These are phyloP conservation scores for Didymella exigua DNA, from an alignment of 2,329 filamentous ascomycete species.

Conservation along the genomic window DNA sequence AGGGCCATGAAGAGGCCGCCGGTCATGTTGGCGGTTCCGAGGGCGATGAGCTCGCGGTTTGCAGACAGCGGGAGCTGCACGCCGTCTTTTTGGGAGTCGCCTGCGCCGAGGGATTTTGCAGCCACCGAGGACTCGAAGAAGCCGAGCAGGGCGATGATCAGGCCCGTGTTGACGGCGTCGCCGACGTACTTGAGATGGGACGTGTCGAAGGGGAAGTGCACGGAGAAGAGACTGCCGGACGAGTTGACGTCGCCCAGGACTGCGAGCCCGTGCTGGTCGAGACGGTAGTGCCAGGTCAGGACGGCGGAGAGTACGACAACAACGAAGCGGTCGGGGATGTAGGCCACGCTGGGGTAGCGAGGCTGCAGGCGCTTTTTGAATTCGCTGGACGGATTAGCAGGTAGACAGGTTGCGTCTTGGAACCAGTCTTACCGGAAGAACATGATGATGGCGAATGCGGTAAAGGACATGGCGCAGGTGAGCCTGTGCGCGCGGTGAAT, in stretches of 20 bases:
- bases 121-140: slow-evolving; percentile 98
- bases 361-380: slow-evolving; percentile 82
- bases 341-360: slow-evolving; percentile 79
- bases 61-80: slow-evolving; percentile 85
- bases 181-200: slow-evolving; percentile 81
- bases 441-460: slow-evolving; percentile 88
- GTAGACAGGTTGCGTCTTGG: not conserved
- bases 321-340: slow-evolving; percentile 87
- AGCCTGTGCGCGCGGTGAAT: slow-evolving; percentile 70
- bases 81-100: slow-evolving; percentile 60
- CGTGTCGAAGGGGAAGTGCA: slow-evolving; percentile 83
- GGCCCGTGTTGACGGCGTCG: slow-evolving; percentile 86
- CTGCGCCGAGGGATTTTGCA: slow-evolving; percentile 76
- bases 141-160: slow-evolving; percentile 91
- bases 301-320: slow-evolving; percentile 86
- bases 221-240: slow-evolving; percentile 72
- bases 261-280: slow-evolving; percentile 80
- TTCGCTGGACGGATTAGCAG: slow-evolving; percentile 55
- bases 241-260: slow-evolving; percentile 83
- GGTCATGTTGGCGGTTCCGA: slow-evolving; percentile 89
- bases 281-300: slow-evolving; percentile 75
- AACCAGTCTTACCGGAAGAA: slow-evolving; percentile 58
- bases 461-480: slow-evolving; percentile 76
- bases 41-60: slow-evolving; percentile 89
- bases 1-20: slow-evolving; percentile 91